These are phyloP conservation scores for Ciborinia camelliae DNA, from an alignment of 2,329 filamentous ascomycete genomes.

Conservation along the genomic window DNA sequence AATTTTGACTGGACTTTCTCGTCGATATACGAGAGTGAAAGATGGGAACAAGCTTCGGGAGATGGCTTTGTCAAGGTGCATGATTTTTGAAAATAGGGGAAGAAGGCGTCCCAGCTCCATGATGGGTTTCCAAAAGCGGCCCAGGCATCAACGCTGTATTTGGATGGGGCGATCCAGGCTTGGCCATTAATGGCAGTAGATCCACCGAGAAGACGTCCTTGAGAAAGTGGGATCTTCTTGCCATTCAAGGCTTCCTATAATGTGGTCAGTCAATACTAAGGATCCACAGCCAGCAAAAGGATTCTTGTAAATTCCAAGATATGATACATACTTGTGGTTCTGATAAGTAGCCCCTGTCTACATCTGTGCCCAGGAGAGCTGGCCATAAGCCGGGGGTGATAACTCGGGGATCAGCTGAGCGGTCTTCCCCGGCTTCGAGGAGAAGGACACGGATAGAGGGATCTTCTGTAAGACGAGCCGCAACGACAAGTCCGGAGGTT, in stretches of 20 bases:
- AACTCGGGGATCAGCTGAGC: constrained; percentile 38
- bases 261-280: too few species aligned
- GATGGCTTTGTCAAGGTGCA: constrained; percentile 13
- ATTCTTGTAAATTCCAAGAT: too few species aligned
- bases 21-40: constrained; percentile 5
- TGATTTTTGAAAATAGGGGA: constrained; percentile 43
- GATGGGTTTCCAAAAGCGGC: constrained; percentile 40
- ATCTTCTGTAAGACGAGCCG: constrained; percentile 41
- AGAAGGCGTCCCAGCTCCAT: constrained; percentile 40
- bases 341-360: constrained; percentile 16
- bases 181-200: constrained; percentile 40
- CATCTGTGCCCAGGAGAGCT: background rate
- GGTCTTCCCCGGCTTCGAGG: constrained; percentile 42
- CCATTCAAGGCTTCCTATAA: background rate
- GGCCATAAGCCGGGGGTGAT: constrained; percentile 30
- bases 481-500: constrained; percentile 34
- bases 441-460: constrained; percentile 39
- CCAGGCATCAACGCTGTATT: constrained; percentile 42
- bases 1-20: too few species aligned
- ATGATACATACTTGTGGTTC: background rate
- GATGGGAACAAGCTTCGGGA: background rate
- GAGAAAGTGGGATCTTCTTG: constrained; percentile 11
- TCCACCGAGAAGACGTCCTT: constrained; percentile 39
- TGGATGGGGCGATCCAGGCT: constrained; percentile 26
- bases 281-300: too few species aligned